phyloP scores from a whole-genome alignment of 2,329 filamentous ascomycete species.

The Westerdykella sp. region DNA sequence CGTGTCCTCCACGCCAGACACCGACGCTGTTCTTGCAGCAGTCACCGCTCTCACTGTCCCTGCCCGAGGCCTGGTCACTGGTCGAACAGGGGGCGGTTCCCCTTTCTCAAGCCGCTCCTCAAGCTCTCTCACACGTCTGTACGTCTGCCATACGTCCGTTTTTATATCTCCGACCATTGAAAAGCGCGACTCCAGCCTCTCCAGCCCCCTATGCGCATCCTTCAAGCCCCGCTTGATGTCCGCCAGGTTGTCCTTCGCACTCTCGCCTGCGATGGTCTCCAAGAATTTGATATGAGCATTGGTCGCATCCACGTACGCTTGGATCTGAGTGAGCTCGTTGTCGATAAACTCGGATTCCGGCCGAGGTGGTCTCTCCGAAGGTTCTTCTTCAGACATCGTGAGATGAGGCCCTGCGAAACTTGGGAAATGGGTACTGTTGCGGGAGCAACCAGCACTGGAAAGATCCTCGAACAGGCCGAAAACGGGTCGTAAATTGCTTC shows the following conservation, averaged over 20 bases:
- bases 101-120: slow-evolving; percentile 10
- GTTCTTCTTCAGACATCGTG: too few species aligned
- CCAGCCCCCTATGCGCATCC: slow-evolving; percentile 15
- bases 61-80: neutral
- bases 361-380: too few species aligned
- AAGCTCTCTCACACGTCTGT: slow-evolving; percentile 13
- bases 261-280: slow-evolving; percentile 6
- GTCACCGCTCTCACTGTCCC: neutral
- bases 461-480: too few species aligned
- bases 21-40: neutral
- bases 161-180: slow-evolving; percentile 7
- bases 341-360: too few species aligned
- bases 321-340: slow-evolving; percentile 6
- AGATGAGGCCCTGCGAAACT: too few species aligned
- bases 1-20: neutral
- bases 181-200: slow-evolving; percentile 11
- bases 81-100: neutral
- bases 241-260: slow-evolving; percentile 8
- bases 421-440: too few species aligned
- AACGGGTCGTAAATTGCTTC: too few species aligned
- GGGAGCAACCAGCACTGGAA: too few species aligned
- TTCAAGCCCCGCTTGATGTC: slow-evolving; percentile 18
- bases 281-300: slow-evolving; percentile 13
- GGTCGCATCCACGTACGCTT: slow-evolving; percentile 7
- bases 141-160: slow-evolving; percentile 17